Conservation (phyloP, 495 filamentous ascomycete genomes). For the Trichoderma erinaceum region DNA sequence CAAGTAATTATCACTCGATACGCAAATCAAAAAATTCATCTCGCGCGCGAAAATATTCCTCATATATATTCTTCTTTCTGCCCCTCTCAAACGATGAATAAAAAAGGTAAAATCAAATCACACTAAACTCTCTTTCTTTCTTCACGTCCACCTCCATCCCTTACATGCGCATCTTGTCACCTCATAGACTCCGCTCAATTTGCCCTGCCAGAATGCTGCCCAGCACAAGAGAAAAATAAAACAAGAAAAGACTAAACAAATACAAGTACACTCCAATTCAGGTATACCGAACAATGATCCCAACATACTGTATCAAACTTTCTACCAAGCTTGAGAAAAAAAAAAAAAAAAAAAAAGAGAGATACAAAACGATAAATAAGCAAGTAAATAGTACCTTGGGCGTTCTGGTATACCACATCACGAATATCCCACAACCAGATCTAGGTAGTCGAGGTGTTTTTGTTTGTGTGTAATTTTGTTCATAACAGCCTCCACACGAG, state of each 20-base stretch:
- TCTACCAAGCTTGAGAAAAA: neutral
- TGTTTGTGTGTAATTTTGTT: neutral
- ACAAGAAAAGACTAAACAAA: neutral
- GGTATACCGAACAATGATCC: constrained; percentile 4
- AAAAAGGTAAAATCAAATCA: neutral
- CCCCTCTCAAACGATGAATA: neutral
- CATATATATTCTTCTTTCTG: neutral
- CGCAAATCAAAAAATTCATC: neutral
- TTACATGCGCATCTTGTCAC: neutral
- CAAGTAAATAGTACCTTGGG: neutral
- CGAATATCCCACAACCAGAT: constrained; percentile 8
- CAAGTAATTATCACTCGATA: neutral
- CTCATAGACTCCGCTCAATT: constrained; percentile 4
- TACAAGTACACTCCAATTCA: constrained; percentile 1
- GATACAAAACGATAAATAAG: neutral
- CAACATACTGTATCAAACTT: constrained; percentile 1
- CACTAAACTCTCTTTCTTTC: neutral
- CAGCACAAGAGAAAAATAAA: neutral
- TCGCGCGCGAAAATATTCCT: neutral
- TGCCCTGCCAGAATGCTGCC: constrained; percentile 6
- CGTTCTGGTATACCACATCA: constrained; percentile 11
- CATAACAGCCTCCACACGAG: constrained; percentile 10
- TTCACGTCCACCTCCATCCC: neutral
- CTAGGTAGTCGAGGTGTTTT: neutral
- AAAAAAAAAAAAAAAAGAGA: neutral